Evolutionary conservation across 2,329 filamentous ascomycete genomes (phyloP).

Genomic region (Cordyceps cateniannulata): DNA sequence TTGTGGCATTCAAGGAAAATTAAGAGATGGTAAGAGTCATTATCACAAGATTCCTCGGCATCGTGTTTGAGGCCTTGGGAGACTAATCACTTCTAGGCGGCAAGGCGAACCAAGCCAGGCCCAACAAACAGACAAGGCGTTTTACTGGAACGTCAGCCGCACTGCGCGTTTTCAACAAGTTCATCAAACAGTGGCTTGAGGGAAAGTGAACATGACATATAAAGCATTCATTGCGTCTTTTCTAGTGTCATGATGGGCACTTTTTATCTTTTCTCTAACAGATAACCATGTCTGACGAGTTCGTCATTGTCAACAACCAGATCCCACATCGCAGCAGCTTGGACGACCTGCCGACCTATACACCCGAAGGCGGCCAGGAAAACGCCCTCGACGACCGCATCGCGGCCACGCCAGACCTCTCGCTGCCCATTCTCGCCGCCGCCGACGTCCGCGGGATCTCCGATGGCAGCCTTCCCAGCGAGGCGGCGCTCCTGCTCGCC

Average conservation of each 20-base stretch:
- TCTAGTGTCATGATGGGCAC: not conserved
- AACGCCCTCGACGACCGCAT: not conserved
- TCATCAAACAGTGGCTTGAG: not conserved
- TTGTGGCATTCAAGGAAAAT: not conserved
- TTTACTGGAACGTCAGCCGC: not conserved
- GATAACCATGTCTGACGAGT: not conserved
- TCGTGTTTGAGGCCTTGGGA: not conserved
- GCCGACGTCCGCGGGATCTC: not conserved
- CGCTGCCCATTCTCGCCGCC: not conserved
- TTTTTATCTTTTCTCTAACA: not conserved
- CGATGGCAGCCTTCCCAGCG: not conserved
- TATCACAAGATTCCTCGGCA: not conserved
- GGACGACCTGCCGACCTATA: not conserved
- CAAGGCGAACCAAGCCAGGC: constrained; percentile 3
- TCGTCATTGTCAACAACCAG: not conserved
- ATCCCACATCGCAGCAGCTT: not conserved
- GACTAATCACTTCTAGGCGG: not conserved
- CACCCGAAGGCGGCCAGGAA: not conserved
- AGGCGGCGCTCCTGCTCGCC: constrained; percentile 13
- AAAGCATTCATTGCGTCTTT: not conserved
- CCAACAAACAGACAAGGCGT: not conserved
- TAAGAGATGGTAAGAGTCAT: not conserved
- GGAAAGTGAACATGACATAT: not conserved
- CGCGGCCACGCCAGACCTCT: not conserved
- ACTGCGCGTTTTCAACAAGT: not conserved